Evolutionary conservation across 2,329 filamentous ascomycete genomes (phyloP).

Genomic region (Geoglossum cookeanum): DNA sequence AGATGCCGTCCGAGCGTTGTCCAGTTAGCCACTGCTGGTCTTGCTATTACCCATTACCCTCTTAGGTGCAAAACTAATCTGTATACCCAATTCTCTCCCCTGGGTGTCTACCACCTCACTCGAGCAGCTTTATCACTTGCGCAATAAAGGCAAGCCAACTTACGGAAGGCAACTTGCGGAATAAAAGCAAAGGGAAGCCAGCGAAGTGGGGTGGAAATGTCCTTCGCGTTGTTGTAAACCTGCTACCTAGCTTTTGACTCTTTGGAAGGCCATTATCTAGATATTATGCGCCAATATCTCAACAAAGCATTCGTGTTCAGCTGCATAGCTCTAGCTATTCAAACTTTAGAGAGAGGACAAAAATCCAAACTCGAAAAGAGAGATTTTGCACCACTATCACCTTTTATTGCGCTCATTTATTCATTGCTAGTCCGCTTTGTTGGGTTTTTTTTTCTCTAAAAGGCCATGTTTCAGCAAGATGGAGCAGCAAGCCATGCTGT

Average conservation of each 20-base stretch:
- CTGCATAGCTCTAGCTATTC: constrained; percentile 3
- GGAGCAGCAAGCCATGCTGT: background rate
- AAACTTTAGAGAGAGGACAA: constrained; percentile 3
- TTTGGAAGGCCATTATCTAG: background rate
- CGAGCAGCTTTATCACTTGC: constrained; percentile 3
- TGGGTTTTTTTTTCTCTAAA: background rate
- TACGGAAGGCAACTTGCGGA: constrained; percentile 2
- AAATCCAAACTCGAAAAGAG: constrained; percentile 3
- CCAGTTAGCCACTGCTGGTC: background rate
- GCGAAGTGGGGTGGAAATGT: constrained; percentile 2
- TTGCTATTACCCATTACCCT: background rate
- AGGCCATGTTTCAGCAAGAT: background rate
- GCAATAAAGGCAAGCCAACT: constrained; percentile 4
- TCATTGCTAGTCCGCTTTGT: background rate
- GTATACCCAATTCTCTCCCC: background rate
- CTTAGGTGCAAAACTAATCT: background rate
- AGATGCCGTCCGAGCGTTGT: background rate
- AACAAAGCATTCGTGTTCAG: background rate
- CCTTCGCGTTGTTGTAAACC: background rate
- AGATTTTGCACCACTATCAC: background rate
- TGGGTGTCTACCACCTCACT: constrained; percentile 1
- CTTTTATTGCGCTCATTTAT: background rate
- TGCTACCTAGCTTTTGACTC: background rate
- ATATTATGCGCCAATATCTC: background rate
- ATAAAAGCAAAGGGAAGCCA: constrained; percentile 3